Percentiles rank a stretch among this genome's conserved stretches.
Conservation (phyloP, 495 filamentous ascomycete species). For the Aspergillus kassunensis region DNA sequence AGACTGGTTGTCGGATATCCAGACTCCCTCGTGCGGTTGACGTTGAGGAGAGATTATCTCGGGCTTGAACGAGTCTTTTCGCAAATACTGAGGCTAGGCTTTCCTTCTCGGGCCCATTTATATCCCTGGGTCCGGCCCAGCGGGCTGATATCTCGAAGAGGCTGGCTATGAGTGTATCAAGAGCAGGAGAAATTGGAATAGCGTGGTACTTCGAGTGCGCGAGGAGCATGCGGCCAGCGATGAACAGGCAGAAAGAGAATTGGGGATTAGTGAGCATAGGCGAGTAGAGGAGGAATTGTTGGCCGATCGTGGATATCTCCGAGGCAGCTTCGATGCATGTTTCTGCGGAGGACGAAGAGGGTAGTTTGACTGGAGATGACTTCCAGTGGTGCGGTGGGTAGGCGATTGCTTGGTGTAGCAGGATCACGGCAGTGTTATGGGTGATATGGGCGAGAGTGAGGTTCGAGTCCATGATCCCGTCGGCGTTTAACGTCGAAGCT, state of each 20-base stretch:
- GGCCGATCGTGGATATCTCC: constrained; percentile 20
- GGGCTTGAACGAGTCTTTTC: constrained; percentile 24
- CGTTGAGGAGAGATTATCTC: constrained; percentile 14
- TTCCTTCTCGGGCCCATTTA: background rate
- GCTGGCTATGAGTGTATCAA: constrained; percentile 24
- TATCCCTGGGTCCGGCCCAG: constrained; percentile 25
- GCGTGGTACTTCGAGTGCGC: constrained; percentile 26
- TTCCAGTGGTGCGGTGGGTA: constrained; percentile 22
- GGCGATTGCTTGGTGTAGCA: constrained; percentile 24
- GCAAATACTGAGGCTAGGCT: constrained; percentile 36
- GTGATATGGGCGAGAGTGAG: constrained; percentile 25
- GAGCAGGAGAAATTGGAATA: constrained; percentile 17
- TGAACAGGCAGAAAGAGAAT: constrained; percentile 26
- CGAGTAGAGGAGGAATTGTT: constrained; percentile 18
- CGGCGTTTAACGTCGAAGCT: constrained; percentile 9
- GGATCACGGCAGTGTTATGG: constrained; percentile 24
- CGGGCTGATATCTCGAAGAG: constrained; percentile 30
- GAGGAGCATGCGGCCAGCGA: constrained; percentile 30
- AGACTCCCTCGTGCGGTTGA: constrained; percentile 14
- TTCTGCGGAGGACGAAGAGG: constrained; percentile 18
- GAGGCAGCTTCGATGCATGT: constrained; percentile 24
- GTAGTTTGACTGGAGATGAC: constrained; percentile 15
- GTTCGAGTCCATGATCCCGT: constrained; percentile 25
- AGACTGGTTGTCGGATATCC: constrained; percentile 34
- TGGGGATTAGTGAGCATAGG: constrained; percentile 20